Conservation (phyloP, 352 stramenopile genomes). For the Phytophthora brassicae region DNA sequence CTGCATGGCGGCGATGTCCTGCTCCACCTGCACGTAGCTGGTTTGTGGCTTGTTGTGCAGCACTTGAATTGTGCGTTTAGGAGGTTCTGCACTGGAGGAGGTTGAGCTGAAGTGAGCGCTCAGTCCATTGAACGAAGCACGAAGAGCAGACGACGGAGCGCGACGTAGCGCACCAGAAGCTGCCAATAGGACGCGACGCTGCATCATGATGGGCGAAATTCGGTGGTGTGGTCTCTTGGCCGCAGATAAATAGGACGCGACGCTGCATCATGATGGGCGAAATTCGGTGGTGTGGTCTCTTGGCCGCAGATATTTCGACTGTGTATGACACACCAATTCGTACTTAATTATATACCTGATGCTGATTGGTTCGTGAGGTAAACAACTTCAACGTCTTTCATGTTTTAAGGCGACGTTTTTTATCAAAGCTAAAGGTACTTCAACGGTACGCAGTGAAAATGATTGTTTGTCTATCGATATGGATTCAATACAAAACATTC, state of each 20-base stretch:
- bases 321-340: not conserved
- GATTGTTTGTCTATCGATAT: too few species aligned
- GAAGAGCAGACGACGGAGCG: conserved; percentile 4
- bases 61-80: conserved; percentile 51
- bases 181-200: conserved; percentile 12
- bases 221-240: conserved; percentile 19
- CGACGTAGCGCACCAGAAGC: conserved; percentile 18
- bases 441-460: too few species aligned
- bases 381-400: not conserved
- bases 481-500: too few species aligned
- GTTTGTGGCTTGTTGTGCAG: conserved; percentile 56
- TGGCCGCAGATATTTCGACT: conserved; percentile 4
- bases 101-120: conserved; percentile 11
- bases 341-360: not conserved
- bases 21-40: conserved; percentile 69
- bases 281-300: conserved; percentile 24
- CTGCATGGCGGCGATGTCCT: conserved; percentile 82
- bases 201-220: conserved; percentile 20
- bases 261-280: conserved; percentile 19
- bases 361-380: not conserved
- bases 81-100: conserved; percentile 2
- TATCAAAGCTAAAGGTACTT: too few species aligned
- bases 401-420: too few species aligned
- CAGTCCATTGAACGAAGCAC: not conserved
- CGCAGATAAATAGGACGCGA: conserved; percentile 12